phyloP scores from a whole-genome alignment of 768 basidiomycete species.

The Tricholoma hemisulphureum region DNA sequence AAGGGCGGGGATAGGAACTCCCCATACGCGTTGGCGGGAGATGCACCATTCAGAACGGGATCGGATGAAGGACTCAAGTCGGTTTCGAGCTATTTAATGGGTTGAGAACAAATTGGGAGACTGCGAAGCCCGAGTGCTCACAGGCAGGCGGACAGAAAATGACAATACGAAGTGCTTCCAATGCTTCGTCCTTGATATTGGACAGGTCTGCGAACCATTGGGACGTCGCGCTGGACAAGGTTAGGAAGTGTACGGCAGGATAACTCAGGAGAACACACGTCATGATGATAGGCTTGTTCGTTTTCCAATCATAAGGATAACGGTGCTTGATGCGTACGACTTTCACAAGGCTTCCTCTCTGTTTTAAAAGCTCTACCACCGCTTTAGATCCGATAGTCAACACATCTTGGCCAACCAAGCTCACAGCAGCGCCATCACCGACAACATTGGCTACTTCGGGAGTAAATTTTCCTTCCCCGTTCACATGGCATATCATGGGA shows the following conservation, averaged over 20 bases:
- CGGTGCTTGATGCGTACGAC: conserved; percentile 76
- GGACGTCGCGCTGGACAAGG: conserved; percentile 68
- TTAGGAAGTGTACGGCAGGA: background rate
- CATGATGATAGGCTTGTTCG: conserved; percentile 87
- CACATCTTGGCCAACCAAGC: conserved; percentile 68
- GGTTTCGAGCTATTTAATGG: conserved; percentile 62
- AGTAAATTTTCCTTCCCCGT: conserved; percentile 71
- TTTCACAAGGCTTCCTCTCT: conserved; percentile 57
- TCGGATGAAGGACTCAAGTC: conserved; percentile 83
- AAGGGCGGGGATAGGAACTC: conserved; percentile 91
- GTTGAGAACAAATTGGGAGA: background rate
- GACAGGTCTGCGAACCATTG: conserved; percentile 98
- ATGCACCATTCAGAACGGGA: conserved; percentile 99
- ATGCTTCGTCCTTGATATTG: conserved; percentile 72
- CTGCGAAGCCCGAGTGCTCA: conserved; percentile 29
- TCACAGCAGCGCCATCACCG: conserved; percentile 43
- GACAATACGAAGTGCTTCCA: conserved; percentile 67
- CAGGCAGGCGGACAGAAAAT: conserved; percentile 75
- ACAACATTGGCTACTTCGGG: conserved; percentile 55
- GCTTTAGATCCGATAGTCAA: conserved; percentile 67
- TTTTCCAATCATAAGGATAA: conserved; percentile 98
- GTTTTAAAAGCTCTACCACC: conserved; percentile 62
- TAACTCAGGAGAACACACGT: conserved; percentile 51
- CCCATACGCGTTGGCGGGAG: conserved; percentile 96
- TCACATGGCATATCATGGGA: conserved; percentile 77